These are phyloP conservation scores for Emergomyces africanus DNA, from an alignment of 2,329 filamentous ascomycete genomes.

Conservation along the genomic window DNA sequence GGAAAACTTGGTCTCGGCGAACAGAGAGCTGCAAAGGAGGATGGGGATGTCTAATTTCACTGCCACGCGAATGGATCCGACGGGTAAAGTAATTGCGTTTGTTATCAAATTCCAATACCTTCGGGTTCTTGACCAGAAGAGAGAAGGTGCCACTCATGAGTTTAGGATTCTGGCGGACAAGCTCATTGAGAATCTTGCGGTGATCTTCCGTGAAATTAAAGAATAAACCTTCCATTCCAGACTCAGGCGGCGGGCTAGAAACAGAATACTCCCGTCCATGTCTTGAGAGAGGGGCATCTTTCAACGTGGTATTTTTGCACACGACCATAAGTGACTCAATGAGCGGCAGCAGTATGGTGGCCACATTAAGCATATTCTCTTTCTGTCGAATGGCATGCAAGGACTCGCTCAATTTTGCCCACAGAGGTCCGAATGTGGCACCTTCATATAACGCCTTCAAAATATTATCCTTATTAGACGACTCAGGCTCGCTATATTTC, in stretches of 20 bases:
- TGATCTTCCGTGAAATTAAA: conserved; percentile 97
- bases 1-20: conserved; percentile 88
- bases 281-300: conserved; percentile 46
- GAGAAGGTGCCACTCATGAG: conserved; percentile 98
- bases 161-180: conserved; percentile 92
- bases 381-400: conserved; percentile 77
- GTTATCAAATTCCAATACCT: conserved; percentile 98
- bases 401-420: conserved; percentile 84
- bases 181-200: conserved; percentile 92
- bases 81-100: conserved; percentile 98
- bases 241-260: conserved; percentile 65
- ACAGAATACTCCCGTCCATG: conserved; percentile 55
- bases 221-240: conserved; percentile 77
- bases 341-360: conserved; percentile 83
- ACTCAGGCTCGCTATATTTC: conserved; percentile 40
- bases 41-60: conserved; percentile 57
- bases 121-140: conserved; percentile 92
- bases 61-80: conserved; percentile 66
- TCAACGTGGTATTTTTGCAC: conserved; percentile 89
- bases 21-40: conserved; percentile 76
- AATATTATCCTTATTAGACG: conserved; percentile 66
- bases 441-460: conserved; percentile 83
- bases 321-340: conserved; percentile 98
- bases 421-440: conserved; percentile 76
- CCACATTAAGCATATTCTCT: conserved; percentile 93